Percentiles rank a stretch among this genome's conserved stretches.
Evolutionary conservation across 192 early-diverging fungal genomes (phyloP).

Genomic region (Rhizophagus sp.): DNA sequence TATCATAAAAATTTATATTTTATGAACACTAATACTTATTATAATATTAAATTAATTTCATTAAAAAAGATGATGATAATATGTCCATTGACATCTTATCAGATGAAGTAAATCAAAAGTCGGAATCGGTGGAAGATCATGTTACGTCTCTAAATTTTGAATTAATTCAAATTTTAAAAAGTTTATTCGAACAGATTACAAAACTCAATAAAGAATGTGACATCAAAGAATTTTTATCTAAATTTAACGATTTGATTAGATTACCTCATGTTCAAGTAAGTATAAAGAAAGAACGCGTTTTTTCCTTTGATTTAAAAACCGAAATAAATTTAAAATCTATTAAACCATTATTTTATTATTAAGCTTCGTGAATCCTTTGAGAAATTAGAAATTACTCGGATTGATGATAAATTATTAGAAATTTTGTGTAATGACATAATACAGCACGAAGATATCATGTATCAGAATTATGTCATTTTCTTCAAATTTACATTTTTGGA

Average conservation of each 20-base stretch:
- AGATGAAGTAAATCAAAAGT: not conserved
- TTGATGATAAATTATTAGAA: not conserved
- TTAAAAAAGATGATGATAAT: not conserved
- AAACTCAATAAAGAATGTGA: not conserved
- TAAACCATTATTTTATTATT: not conserved
- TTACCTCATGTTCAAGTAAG: not conserved
- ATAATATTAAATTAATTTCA: not conserved
- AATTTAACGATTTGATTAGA: not conserved
- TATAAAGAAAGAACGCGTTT: not conserved
- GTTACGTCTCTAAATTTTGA: not conserved
- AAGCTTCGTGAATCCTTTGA: not conserved
- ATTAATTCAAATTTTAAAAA: not conserved
- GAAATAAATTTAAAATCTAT: not conserved
- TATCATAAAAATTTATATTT: not conserved
- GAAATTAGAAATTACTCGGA: not conserved
- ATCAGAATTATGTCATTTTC: slow-evolving; percentile 21
- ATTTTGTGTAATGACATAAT: slow-evolving; percentile 2
- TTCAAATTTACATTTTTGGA: slow-evolving; percentile 16
- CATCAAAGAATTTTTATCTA: not conserved
- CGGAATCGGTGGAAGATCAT: not conserved
- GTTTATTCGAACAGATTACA: not conserved
- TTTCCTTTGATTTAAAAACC: not conserved
- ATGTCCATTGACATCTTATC: not conserved
- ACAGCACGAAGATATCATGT: slow-evolving; percentile 7
- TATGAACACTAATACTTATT: not conserved